Base-by-base conservation (phyloP, 2,329 filamentous ascomycete species). In the Penicillium sp. region DNA sequence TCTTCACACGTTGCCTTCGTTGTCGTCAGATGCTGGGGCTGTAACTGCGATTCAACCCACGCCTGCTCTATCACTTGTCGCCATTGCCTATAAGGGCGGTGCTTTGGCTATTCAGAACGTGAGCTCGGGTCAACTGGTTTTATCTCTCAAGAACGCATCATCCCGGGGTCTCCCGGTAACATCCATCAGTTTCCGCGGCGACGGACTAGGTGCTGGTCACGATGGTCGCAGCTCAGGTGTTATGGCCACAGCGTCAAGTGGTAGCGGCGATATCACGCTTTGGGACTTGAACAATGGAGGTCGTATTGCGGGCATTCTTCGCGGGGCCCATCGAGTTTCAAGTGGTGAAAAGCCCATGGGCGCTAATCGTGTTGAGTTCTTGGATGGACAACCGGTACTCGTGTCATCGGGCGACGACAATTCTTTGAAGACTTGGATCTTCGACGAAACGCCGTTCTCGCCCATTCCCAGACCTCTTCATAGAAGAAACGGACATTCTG, bases 281-380 rank as follows among this genome's bases (percentile, higher is more conserved):
- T 98, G 93, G 93, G 93, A 98, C 67, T 76, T 98, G 49, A 96
- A 96, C 65, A 79, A 85, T 33, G 89, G 89, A 15, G 89, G 89
- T 5, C 83, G 88, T 59, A 83, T 95, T 49, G 87, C 87, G 71
- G 90, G 93, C 42, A 81, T 95, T 12, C 76, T 98, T 32, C 82
- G 90, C 58, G 87, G 88, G 48, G 93, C 91, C 0, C 93, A 98
- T 67, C 88, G 89, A 49, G 59, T 64, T 24, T 64, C 73, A n/a
- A 69, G 66, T 21, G 57, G 61, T 38, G 77, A 86, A 17, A 77
- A 81, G 13, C 86, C 87, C 10, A 67, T 66, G 26, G 91, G 90
- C 4, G 80, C 96, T 41, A 94, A 83, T 72, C 90, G 87, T 64
- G 75, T 95, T 19, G 88, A 96, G 61, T 98, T 98, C 61, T 75